Evolutionary conservation across 2,329 filamentous ascomycete species (phyloP).

Genomic region (Aspergillus sp.): DNA sequence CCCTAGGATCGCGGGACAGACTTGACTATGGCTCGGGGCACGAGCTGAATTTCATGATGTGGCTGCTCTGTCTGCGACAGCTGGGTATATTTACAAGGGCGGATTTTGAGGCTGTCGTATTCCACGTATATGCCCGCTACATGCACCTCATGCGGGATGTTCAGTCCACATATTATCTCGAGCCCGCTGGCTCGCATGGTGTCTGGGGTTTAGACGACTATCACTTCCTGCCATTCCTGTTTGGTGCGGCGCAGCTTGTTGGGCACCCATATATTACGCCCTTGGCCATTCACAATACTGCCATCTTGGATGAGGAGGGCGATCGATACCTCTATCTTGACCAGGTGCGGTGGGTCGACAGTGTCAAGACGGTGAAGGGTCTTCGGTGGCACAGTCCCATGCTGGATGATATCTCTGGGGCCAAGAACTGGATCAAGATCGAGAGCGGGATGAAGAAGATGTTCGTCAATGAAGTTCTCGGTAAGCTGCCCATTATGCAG

Average conservation of each 20-base stretch:
- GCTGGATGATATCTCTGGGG: conserved; percentile 94
- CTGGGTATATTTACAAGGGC: conserved; percentile 65
- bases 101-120: conserved; percentile 75
- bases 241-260: conserved; percentile 87
- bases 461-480: conserved; percentile 91
- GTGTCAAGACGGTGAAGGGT: conserved; percentile 92
- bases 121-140: conserved; percentile 81
- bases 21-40: conserved; percentile 98
- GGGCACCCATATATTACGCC: conserved; percentile 81
- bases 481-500: conserved; percentile 97
- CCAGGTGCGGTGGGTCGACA: conserved; percentile 92
- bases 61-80: conserved; percentile 92
- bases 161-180: conserved; percentile 92
- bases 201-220: conserved; percentile 99
- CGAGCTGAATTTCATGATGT: conserved; percentile 95
- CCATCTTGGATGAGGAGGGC: conserved; percentile 84
- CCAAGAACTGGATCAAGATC: conserved; percentile 89
- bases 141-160: conserved; percentile 83
- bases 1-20: conserved; percentile 81
- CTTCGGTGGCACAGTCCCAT: conserved; percentile 96
- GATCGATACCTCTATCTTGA: conserved; percentile 87
- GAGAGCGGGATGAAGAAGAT: conserved; percentile 95
- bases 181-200: conserved; percentile 94
- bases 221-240: conserved; percentile 93
- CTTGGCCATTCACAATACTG: conserved; percentile 81